These are phyloP conservation scores for Amanita jacksonii DNA, from an alignment of 768 basidiomycete species.

Conservation along the genomic window DNA sequence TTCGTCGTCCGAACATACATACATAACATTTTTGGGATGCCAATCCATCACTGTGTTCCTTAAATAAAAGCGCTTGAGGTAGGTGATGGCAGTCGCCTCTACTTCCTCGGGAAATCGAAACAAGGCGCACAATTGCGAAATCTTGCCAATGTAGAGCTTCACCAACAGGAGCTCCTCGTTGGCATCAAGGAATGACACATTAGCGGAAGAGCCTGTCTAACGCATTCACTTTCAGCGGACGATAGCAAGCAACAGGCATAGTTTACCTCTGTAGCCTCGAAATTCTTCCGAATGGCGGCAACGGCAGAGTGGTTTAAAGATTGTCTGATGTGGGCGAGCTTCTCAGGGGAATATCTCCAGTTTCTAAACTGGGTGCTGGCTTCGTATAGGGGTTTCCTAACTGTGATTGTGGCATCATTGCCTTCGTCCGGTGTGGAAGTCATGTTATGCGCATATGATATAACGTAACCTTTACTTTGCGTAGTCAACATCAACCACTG, in stretches of 20 bases:
- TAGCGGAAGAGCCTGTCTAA: constrained; percentile 64
- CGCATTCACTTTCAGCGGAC: constrained; percentile 14
- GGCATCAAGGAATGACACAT: constrained; percentile 65
- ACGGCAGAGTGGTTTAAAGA: constrained; percentile 72
- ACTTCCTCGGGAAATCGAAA: constrained; percentile 90
- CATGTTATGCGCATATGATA: neutral
- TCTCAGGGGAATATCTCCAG: constrained; percentile 79
- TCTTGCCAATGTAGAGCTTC: constrained; percentile 79
- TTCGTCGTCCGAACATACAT: constrained; percentile 17
- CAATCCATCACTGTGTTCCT: constrained; percentile 99
- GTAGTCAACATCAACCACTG: neutral
- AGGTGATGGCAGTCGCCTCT: constrained; percentile 84
- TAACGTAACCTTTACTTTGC: neutral
- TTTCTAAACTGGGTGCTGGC: constrained; percentile 74
- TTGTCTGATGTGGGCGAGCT: constrained; percentile 49
- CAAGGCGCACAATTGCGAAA: constrained; percentile 73
- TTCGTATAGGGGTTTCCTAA: constrained; percentile 51
- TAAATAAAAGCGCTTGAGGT: constrained; percentile 94
- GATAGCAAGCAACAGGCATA: constrained; percentile 6
- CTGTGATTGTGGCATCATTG: constrained; percentile 7
- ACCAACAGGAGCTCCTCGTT: constrained; percentile 85
- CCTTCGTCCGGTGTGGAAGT: constrained; percentile 7
- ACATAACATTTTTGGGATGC: constrained; percentile 99
- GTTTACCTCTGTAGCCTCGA: constrained; percentile 72
- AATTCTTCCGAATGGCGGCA: constrained; percentile 61